Evolutionary conservation across 1,284 basidiomycete genomes (phyloP), one percentile per base, ranked within the genome.

Genomic region (Sanghuangporus weigelae): DNA sequence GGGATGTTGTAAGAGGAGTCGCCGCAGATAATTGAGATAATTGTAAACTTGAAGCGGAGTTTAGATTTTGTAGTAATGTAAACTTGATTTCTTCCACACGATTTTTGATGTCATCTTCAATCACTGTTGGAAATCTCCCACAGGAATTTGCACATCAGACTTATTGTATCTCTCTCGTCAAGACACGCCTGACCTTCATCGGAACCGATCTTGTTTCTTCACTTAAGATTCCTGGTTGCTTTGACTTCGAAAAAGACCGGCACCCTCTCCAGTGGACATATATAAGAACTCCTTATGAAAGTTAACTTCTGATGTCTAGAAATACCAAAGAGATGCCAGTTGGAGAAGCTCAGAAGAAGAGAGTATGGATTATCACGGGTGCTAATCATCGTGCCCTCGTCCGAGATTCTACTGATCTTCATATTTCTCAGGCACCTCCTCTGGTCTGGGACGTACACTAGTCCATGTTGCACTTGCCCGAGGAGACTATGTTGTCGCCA

Each of bases 371-470:
- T 21, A 63, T 63, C 0, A 63, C 62, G n/a, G 62, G 62, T 63
- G 36, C 16, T 55, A 38, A 36, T 38, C 39, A 39, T 31, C 26
- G 26, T 19, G 7, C 21, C 40, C n/a, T 42, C 6, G 21, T 8
- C 16, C 31, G 6, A 40, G 10, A 21, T 40, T 7, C 36, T n/a
- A 44, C 19, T 19, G 21, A 16, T 57, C 6, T 19, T 14, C 40
- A 44, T n/a, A 19, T 40, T 31, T 40, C 42, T 58, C 35, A 85
- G 84, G 84, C 40, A 81, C 83, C 26, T 83, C 84, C 2, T 83
- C 84, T 31, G 85, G 85, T 38, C 82, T 86, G 66, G 85, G 85
- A 8, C 79, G 78, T 67, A 79, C 80, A 51, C 76, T 87, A 8
- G 81, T 82, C 21, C 68, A 69, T 12, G 73, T 76, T 23, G 81